Evolutionary conservation across 495 filamentous ascomycete genomes (phyloP), one percentile per base, ranked within the genome.

Genomic region (Hypomontagnella monticulosa): DNA sequence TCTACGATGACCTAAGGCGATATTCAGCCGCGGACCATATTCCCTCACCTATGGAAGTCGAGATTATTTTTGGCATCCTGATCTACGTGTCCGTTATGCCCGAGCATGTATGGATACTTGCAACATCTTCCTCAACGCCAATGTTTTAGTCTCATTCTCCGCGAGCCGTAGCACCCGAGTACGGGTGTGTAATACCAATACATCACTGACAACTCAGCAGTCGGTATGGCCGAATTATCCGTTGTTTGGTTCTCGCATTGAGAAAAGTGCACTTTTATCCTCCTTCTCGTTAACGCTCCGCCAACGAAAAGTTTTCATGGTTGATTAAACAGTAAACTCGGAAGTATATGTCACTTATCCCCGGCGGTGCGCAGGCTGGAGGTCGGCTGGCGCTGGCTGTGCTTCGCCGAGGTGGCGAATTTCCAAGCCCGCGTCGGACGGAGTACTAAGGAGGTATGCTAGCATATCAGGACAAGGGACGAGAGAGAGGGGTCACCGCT

Each of bases 161-260:
- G 32, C 37, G 11, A 51, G 55, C 49, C 51, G 66, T 69, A 41
- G 50, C 23, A 63, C 66, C 55, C 48, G 66, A 63, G 37, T 5
- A 9, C 36, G 27, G 49, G 12, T 52, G 34, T 37, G 65, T 63
- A 63, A 68, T 62, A 52, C 59, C 40, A 54, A 54, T 61, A n/a
- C 19, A 58, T 49, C 27, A 57, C 20, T 59, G 66, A 63, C 66
- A 69, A 48, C 66, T 56, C 66, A 69, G 59, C 66, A 55, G 46
- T n/a, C 59, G 42, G 66, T 69, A 62, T 55, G 18, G 63, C 66
- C 55, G 55, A 54, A 36, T 59, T 44, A 36, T 12, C 14, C 7
- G 23, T 9, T 47, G 12, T 27, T 48, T 14, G 23, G 27, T 50
- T 50, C 15, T 18, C 47, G 23, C 23, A 27, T 19, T 50, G 34